Base-by-base conservation (phyloP, 768 basidiomycete species). In the Mrakia blollopis region DNA sequence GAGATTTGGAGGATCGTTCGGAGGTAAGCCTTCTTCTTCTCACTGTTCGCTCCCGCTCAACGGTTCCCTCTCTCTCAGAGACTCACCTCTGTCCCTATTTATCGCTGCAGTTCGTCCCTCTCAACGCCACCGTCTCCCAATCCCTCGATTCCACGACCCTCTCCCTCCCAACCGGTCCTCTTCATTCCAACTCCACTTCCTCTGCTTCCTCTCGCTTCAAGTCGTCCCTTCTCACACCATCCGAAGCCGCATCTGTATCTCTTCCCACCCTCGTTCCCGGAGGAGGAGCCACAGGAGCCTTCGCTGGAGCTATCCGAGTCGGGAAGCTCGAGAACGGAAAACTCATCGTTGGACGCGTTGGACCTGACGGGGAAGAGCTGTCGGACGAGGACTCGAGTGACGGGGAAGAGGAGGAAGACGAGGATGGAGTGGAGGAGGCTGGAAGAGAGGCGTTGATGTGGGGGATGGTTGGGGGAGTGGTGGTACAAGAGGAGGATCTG, bases 361-460 rank as follows among this genome's bases (percentile, higher is more conserved):
- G 68, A 30, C 32, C 44, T 9, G 50, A 75, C 47, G 74, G 74
- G 6, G 74, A 70, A 23, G 75, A 69, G 65, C 39, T 70, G 30
- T 30, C 21, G 23, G 74, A 75, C 44, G 73, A 74, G 41, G 77
- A 78, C 25, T 57, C 28, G 41, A 28, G 54, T 41, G 61, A 74
- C 28, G 73, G 68, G 18, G 73, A 62, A 9, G 77, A 71, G 9
- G 57, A 57, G n/a, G 77, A 73, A 21, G 69, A n/a, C 7, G 76
- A 39, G 47, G 76, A 39, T 5, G 76, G 72, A 37, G 3, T 65
- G 35, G 39, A 37, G 37, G 57, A 62, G 52, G 77, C 77, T 6
- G 77, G 73, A 13, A 78, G 71, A 18, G 77, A 78, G 32, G 77
- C 77, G 8, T 63, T 78, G n/a, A 78, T 78, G 77, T 74, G 72